Conservation (phyloP, 192 early-diverging fungal species). For the Diversispora epigaea region DNA sequence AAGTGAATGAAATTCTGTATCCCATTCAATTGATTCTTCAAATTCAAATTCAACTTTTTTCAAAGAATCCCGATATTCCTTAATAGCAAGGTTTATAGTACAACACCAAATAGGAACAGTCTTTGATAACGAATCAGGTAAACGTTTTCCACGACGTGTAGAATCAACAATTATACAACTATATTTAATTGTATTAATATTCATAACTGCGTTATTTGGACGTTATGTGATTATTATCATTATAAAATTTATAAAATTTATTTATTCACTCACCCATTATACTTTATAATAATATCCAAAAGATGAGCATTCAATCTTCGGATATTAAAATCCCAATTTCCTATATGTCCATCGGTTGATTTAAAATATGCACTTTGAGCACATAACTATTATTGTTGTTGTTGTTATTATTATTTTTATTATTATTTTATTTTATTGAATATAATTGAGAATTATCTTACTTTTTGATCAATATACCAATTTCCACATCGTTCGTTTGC, state of each 20-base stretch:
- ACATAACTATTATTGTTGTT: slow-evolving; percentile 35
- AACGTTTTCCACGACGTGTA: slow-evolving; percentile 77
- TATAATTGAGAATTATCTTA: slow-evolving; percentile 31
- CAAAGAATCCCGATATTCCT: slow-evolving; percentile 29
- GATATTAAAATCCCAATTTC: slow-evolving; percentile 82
- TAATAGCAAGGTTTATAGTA: slow-evolving; percentile 64
- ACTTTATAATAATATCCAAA: slow-evolving; percentile 50
- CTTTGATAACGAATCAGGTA: slow-evolving; percentile 82
- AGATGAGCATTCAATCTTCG: slow-evolving; percentile 78
- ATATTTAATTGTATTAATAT: neutral
- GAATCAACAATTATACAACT: slow-evolving; percentile 87
- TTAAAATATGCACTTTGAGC: slow-evolving; percentile 82
- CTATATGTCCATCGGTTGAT: slow-evolving; percentile 90
- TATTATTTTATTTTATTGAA: neutral
- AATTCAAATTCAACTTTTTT: no score
- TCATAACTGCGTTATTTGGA: neutral
- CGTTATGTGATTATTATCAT: neutral
- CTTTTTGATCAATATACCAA: slow-evolving; percentile 79
- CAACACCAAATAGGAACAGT: slow-evolving; percentile 91
- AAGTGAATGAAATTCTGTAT: slow-evolving; percentile 61
- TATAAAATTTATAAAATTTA: neutral
- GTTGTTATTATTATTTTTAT: neutral
- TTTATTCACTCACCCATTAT: slow-evolving; percentile 54
- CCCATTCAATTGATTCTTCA: slow-evolving; percentile 43
- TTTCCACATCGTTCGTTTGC: slow-evolving; percentile 86